Conservation (phyloP, 2,329 filamentous ascomycete species). For the Microdochium nivale region DNA sequence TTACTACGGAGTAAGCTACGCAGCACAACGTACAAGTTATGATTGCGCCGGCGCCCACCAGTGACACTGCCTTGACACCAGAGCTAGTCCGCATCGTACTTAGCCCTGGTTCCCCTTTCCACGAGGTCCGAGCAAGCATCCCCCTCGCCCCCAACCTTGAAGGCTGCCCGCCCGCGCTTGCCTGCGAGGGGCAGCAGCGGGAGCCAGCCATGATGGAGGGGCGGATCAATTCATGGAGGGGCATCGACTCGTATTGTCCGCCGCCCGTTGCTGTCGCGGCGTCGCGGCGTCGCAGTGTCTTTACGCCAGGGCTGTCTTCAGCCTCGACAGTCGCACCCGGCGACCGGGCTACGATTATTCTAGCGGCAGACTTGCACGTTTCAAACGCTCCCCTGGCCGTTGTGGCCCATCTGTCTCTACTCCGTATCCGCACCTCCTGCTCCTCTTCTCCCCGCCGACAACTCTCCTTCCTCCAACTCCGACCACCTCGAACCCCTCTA, state of each 20-base stretch:
- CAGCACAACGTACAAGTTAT: too few species aligned
- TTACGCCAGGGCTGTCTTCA: not conserved
- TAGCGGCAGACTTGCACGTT: not conserved
- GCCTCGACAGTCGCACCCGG: not conserved
- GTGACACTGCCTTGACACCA: too few species aligned
- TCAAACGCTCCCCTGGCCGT: not conserved
- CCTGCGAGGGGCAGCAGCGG: not conserved
- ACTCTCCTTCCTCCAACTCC: slow-evolving; percentile 1
- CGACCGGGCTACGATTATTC: not conserved
- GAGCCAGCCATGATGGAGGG: not conserved
- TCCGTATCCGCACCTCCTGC: not conserved
- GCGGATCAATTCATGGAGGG: not conserved
- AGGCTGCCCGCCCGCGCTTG: not conserved
- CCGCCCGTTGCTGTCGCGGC: not conserved
- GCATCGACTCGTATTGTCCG: not conserved
- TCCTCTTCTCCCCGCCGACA: not conserved
- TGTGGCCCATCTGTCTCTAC: not conserved
- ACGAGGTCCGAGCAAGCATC: too few species aligned
- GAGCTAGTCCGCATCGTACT: too few species aligned
- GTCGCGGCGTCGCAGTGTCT: not conserved
- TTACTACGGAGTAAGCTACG: too few species aligned
- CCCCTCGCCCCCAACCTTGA: not conserved
- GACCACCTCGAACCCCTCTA: slow-evolving; percentile 4
- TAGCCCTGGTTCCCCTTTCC: too few species aligned
- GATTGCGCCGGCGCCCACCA: not conserved